phyloP scores from a whole-genome alignment of 225 moss, liverwort and hornwort genomes.

The Lunularia cruciata region DNA sequence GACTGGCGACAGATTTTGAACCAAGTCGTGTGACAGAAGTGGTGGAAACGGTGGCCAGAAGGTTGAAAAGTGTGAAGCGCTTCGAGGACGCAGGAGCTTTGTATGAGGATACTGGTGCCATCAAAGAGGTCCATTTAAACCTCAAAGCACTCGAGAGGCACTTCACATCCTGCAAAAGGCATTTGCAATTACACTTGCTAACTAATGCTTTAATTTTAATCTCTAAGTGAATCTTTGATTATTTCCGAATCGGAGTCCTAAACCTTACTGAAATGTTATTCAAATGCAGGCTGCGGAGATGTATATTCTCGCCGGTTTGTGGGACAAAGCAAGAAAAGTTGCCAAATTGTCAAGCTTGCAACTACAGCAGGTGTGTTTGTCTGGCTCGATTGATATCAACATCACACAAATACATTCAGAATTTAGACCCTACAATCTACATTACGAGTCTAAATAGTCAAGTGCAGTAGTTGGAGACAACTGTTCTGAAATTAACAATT shows the following conservation, averaged over 20 bases:
- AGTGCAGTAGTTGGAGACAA: no score
- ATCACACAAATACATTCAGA: no score
- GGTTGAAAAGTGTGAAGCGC: conserved; percentile 43
- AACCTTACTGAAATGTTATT: not conserved
- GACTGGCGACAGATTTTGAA: conserved; percentile 63
- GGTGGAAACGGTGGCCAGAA: conserved; percentile 53
- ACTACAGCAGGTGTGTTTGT: conserved; percentile 59
- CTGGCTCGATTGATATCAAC: no score
- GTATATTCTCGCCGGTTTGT: conserved; percentile 68
- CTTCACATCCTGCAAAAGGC: no score
- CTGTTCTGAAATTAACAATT: no score
- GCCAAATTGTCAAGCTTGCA: conserved; percentile 46
- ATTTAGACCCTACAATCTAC: no score
- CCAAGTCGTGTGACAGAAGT: conserved; percentile 62
- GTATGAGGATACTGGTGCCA: conserved; percentile 65
- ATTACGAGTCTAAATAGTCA: no score
- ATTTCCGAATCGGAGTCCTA: not conserved
- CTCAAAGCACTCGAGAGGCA: no score
- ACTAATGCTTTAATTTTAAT: no score
- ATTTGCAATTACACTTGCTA: no score
- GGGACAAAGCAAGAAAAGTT: conserved; percentile 77
- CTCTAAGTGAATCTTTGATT: not conserved
- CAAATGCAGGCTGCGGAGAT: conserved; percentile 67
- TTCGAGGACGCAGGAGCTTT: conserved; percentile 73
- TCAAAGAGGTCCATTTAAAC: conserved; percentile 53